Evolutionary conservation across 2,329 filamentous ascomycete species (phyloP), one percentile per base, ranked within the genome.

Genomic region (Sclerotinia trifoliorum): DNA sequence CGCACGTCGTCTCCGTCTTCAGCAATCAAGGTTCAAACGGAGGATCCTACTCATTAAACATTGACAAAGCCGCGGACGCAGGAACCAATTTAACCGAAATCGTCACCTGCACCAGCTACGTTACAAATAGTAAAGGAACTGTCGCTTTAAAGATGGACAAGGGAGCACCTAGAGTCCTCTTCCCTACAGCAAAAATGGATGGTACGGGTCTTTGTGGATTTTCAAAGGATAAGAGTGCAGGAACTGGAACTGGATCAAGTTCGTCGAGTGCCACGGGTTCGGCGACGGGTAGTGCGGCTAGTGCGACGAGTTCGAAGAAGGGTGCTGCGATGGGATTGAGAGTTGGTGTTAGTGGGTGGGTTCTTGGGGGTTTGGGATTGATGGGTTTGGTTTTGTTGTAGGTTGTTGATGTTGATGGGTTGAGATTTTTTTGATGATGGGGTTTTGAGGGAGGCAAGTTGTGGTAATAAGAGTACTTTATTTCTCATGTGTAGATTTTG

Each of bases 21-120:
- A 79, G 77, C 64, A 82, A 82, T 69, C 73, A 76, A 8, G 81
- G 81, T 17, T 69, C 48, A 2, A 32, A 64, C 11, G 70, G 65
- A 2, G 66, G 46, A 24, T 24, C n/a, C 8, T 66, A 69, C n/a
- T 68, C 19, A 8, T 19, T 69, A 10, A 29, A 10, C 24, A 61
- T 71, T 17, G 26, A 56, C 19, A 52, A 60, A n/a, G 66, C 58
- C 15, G 71, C 62, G 1, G 67, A 70, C 39, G 52, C 57, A 2
- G 69, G 70, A 4, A 51, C 65, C 17, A 71, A 56, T 13, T 32
- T 72, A 0, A 70, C 69, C 17, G 71, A 72, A 26, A 21, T 72
- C 11, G 44, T 71, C 19, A 69, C 32, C 21, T 72, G 71, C 32
- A 61, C 17, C 17, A 44, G 26, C 17, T 61, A 66, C 5, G 35